These are phyloP conservation scores for Alternaria sp. DNA, from an alignment of 2,329 filamentous ascomycete genomes.

Conservation along the genomic window DNA sequence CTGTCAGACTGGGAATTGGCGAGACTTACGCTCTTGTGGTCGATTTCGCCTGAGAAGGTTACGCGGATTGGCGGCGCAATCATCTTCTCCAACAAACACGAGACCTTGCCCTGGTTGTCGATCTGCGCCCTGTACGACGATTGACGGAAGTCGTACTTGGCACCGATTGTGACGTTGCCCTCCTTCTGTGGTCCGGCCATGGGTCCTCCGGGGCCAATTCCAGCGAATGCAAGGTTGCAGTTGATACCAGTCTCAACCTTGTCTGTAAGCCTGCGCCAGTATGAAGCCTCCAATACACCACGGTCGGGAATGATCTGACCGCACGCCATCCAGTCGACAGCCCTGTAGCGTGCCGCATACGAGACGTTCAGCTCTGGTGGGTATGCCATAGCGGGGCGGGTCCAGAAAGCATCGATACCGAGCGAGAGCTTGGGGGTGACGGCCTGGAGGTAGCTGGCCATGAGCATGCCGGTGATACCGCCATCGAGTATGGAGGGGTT, in stretches of 20 bases:
- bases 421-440: constrained; percentile 85
- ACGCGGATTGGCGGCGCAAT: constrained; percentile 90
- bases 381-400: constrained; percentile 80
- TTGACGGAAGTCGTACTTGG: constrained; percentile 97
- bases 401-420: constrained; percentile 92
- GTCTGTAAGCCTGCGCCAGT: constrained; percentile 91
- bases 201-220: constrained; percentile 63
- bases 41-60: constrained; percentile 95
- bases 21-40: constrained; percentile 85
- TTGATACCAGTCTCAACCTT: constrained; percentile 97
- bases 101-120: constrained; percentile 92
- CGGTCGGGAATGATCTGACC: constrained; percentile 89
- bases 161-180: constrained; percentile 87
- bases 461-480: constrained; percentile 90
- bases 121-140: constrained; percentile 95
- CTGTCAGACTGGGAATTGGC: not conserved
- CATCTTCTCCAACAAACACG: constrained; percentile 92
- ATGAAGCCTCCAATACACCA: constrained; percentile 79
- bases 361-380: constrained; percentile 90
- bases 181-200: constrained; percentile 79
- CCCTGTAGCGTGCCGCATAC: constrained; percentile 91
- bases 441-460: constrained; percentile 94
- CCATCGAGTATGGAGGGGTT: constrained; percentile 96
- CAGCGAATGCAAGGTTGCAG: constrained; percentile 82
- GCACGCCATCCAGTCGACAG: constrained; percentile 89